Evolutionary conservation across 441 rosid genomes (phyloP).

Genomic region (Adansonia gregorii): DNA sequence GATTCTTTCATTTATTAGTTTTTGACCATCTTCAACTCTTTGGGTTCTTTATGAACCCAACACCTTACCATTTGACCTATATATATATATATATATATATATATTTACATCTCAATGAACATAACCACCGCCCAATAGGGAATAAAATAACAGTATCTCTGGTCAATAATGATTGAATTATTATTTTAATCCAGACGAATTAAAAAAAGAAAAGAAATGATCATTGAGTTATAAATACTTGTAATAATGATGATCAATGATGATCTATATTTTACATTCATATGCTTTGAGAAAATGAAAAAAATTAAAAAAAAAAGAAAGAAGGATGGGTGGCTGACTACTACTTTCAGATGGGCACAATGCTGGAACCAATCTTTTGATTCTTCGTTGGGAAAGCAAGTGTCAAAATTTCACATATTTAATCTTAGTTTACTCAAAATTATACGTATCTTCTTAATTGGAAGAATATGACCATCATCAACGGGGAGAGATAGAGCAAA

Average conservation of each 20-base stretch:
- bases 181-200: neutral
- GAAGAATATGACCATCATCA: neutral
- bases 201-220: neutral
- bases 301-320: neutral
- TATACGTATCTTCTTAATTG: neutral
- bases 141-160: slow-evolving; percentile 25
- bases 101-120: neutral
- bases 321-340: too few species aligned
- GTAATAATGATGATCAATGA: neutral
- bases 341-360: neutral
- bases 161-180: slow-evolving; percentile 38
- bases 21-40: slow-evolving; percentile 8
- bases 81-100: neutral
- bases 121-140: slow-evolving; percentile 36
- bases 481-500: neutral
- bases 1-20: slow-evolving; percentile 3
- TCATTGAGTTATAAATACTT: slow-evolving; percentile 8
- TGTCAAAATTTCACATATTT: slow-evolving; percentile 31
- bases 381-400: slow-evolving; percentile 32
- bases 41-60: neutral
- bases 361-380: neutral
- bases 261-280: neutral
- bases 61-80: slow-evolving; percentile 25
- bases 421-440: slow-evolving; percentile 23
- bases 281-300: neutral